A percentile compares a stretch with the other conserved stretches of the same genome.
These are phyloP conservation scores for Papilionanthe hybrid DNA, from an alignment of 116 monocot genomes.

Conservation along the genomic window DNA sequence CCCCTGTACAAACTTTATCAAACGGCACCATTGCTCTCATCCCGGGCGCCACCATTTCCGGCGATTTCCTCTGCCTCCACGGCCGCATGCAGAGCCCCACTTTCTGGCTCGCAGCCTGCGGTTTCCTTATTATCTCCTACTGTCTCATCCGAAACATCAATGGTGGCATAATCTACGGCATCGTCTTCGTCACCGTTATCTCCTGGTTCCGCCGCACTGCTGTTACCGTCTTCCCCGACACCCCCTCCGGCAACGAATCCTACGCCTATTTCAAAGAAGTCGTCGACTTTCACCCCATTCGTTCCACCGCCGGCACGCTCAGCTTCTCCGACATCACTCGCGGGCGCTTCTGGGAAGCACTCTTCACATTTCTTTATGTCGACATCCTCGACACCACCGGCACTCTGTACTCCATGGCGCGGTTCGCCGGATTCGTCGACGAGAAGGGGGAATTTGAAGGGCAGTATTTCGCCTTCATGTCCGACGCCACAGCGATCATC, in stretches of 20 bases:
- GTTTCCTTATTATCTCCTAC: constrained; percentile 73
- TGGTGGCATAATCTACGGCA: constrained; percentile 92
- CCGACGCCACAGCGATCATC: constrained; percentile 79
- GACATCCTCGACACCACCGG: constrained; percentile 91
- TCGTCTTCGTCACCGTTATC: constrained; percentile 75
- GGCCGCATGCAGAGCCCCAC: constrained; percentile 81
- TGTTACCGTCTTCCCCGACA: constrained; percentile 71
- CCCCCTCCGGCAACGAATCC: constrained; percentile 44
- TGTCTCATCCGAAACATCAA: constrained; percentile 68
- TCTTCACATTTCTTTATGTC: constrained; percentile 84
- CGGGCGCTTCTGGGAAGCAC: constrained; percentile 70
- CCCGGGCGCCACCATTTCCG: constrained; percentile 69
- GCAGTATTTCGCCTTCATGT: constrained; percentile 94
- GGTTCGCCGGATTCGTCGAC: constrained; percentile 80
- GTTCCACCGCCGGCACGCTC: constrained; percentile 69
- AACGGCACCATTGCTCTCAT: constrained; percentile 72
- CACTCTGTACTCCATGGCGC: constrained; percentile 82
- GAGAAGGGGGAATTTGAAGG: constrained; percentile 80
- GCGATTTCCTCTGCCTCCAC: constrained; percentile 60
- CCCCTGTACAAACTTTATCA: constrained; percentile 53
- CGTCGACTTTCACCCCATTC: constrained; percentile 63
- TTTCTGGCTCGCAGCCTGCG: constrained; percentile 80
- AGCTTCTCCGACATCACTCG: constrained; percentile 51
- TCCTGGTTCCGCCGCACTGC: constrained; percentile 87
- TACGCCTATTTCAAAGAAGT: constrained; percentile 78